Evolutionary conservation across 345 rosid genomes (phyloP).

Genomic region (Camelina neglecta): DNA sequence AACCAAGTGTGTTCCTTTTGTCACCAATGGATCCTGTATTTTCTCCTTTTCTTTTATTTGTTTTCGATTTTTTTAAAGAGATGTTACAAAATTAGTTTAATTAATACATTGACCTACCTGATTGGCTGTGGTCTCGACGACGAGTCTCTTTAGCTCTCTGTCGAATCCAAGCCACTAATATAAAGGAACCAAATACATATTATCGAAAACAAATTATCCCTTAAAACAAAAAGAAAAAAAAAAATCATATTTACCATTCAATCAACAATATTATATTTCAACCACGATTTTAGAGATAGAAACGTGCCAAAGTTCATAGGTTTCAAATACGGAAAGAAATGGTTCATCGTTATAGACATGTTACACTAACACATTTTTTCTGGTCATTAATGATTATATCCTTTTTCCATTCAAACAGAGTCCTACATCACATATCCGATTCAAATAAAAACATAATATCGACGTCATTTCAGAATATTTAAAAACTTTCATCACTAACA

Average conservation of each 20-base stretch:
- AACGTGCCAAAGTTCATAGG: neutral
- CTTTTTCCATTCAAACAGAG: neutral
- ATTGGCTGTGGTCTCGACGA: slow-evolving; percentile 84
- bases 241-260: too few relatives aligned
- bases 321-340: neutral
- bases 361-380: neutral
- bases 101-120: slow-evolving; percentile 55
- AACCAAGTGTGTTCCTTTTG: slow-evolving; percentile 70
- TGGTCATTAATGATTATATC: neutral
- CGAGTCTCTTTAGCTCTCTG: slow-evolving; percentile 81
- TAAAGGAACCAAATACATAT: neutral
- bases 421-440: neutral
- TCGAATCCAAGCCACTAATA: slow-evolving; percentile 87
- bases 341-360: neutral
- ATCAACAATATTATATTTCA: too few relatives aligned
- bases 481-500: neutral
- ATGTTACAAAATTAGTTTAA: neutral
- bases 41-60: neutral
- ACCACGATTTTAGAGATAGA: too few relatives aligned
- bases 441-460: neutral
- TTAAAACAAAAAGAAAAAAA: too few relatives aligned
- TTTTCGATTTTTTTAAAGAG: too few relatives aligned
- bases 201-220: too few relatives aligned
- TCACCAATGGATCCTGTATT: slow-evolving; percentile 86
- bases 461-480: neutral